Evolutionary conservation across 306 rosid genomes (phyloP).

Genomic region (Malus fusca): DNA sequence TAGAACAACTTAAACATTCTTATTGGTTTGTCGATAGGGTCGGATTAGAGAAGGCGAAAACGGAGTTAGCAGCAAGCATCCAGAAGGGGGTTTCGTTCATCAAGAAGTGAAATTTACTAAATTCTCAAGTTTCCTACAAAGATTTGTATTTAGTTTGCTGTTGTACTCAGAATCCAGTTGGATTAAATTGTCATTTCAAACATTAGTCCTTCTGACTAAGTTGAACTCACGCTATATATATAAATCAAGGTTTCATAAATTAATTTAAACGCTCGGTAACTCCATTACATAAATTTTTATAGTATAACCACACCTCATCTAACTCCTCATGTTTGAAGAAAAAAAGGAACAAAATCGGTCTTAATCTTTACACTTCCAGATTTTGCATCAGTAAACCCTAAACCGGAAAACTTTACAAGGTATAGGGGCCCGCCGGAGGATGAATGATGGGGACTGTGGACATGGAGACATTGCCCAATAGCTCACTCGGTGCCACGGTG

Average conservation of each 20-base stretch:
- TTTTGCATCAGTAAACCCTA: background rate
- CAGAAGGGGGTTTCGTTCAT: conserved; percentile 62
- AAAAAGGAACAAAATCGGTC: background rate
- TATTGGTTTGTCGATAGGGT: conserved; percentile 24
- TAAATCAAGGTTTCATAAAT: background rate
- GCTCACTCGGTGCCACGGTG: conserved; percentile 26
- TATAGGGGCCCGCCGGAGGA: conserved; percentile 51
- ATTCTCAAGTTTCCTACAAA: background rate
- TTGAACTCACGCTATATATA: background rate
- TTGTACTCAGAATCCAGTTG: background rate
- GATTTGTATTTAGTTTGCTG: background rate
- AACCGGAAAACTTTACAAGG: conserved; percentile 29
- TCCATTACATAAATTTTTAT: background rate
- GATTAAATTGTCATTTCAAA: background rate
- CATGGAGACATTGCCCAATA: conserved; percentile 44
- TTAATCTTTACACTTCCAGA: conserved; percentile 32
- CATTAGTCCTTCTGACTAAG: background rate
- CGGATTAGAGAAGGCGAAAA: conserved; percentile 68
- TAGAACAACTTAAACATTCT: background rate
- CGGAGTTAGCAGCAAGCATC: conserved; percentile 52
- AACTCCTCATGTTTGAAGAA: background rate
- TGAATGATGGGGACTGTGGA: conserved; percentile 45
- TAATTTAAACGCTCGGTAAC: background rate
- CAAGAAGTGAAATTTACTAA: conserved; percentile 11
- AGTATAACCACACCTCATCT: background rate